Evolutionary conservation across 306 rosid species (phyloP), one percentile per base, ranked within the genome.

Genomic region (Cucurbita maxima): DNA sequence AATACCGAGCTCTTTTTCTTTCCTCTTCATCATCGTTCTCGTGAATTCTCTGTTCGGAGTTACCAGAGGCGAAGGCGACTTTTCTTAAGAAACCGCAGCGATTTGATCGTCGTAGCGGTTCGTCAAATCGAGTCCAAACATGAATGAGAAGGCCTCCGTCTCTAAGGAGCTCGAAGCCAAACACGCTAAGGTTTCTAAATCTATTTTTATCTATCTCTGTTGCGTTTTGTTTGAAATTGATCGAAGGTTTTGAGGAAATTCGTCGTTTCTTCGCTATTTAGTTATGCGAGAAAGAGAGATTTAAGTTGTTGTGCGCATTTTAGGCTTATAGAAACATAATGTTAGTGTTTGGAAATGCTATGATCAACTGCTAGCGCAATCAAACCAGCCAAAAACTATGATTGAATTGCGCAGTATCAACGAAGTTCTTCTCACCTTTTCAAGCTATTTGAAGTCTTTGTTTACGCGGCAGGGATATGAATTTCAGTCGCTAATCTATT

Each of bases 131-230:
- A 71, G 79, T 82, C 57, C 77, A 81, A 85, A 68, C 77, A 92
- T 92, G 96, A 90, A 81, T 75, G 81, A 83, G 34, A 92, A 92
- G 76, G 90, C 96, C 79, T 81, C 96, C 6, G 82, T 92, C 75
- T 84, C 98, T 48, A 92, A 88, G 70, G 98, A 90, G 77, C 98
- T 92, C 83, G 83, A 90, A 43, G 96, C 88, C 81, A 92, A 83
- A 74, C 90, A 88, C 76, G 22, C 79, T 59, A 90, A 90, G 96
- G 98, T 90, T 40, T n/a, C 10, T 38, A 9, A 0, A 55, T 19
- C 59, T 7, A 40, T 37, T 14, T 60, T 5, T 70, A 16, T 67
- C 5, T 51, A 16, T 36, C 34, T 14, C 8, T 58, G 40, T 1
- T 11, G 0, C 1, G 59, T 15, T 54, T 64, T 40, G 1, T 2